phyloP scores from a whole-genome alignment of 2,329 filamentous ascomycete genomes.

The Xylariales sp. region DNA sequence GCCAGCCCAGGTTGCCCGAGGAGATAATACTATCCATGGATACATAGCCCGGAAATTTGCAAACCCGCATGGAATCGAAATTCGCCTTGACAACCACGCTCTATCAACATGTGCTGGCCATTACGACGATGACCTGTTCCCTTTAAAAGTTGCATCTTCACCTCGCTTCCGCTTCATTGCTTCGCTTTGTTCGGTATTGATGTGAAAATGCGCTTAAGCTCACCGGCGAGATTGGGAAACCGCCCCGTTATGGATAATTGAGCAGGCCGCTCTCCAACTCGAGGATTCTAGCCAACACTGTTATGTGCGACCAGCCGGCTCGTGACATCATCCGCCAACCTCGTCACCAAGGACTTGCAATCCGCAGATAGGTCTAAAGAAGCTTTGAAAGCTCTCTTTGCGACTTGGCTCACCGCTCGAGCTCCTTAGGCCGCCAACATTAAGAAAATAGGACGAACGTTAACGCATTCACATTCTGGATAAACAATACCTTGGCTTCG shows the following conservation, averaged over 20 bases:
- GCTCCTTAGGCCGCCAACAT: slow-evolving; percentile 1
- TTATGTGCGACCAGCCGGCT: slow-evolving; percentile 6
- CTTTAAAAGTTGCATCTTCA: slow-evolving; percentile 17
- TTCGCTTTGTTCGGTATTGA: slow-evolving; percentile 37
- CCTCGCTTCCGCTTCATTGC: slow-evolving; percentile 40
- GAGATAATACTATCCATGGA: slow-evolving; percentile 18
- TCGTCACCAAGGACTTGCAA: neutral
- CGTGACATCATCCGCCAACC: slow-evolving; percentile 2
- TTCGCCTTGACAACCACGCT: slow-evolving; percentile 35
- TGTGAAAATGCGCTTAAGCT: slow-evolving; percentile 15
- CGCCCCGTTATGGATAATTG: neutral
- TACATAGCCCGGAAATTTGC: slow-evolving; percentile 15
- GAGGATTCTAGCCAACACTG: slow-evolving; percentile 17
- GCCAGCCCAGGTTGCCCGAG: slow-evolving; percentile 21
- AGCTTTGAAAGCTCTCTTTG: neutral
- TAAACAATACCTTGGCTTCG: slow-evolving; percentile 18
- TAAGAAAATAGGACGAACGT: neutral
- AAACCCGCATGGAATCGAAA: slow-evolving; percentile 31
- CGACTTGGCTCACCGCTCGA: neutral
- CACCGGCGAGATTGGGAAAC: neutral
- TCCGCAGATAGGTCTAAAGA: slow-evolving; percentile 14
- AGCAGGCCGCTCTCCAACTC: slow-evolving; percentile 32
- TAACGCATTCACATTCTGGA: slow-evolving; percentile 19
- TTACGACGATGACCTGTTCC: slow-evolving; percentile 8
- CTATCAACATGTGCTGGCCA: slow-evolving; percentile 10